phyloP scores from a whole-genome alignment of 345 rosid genomes.

The Syzygium grande region DNA sequence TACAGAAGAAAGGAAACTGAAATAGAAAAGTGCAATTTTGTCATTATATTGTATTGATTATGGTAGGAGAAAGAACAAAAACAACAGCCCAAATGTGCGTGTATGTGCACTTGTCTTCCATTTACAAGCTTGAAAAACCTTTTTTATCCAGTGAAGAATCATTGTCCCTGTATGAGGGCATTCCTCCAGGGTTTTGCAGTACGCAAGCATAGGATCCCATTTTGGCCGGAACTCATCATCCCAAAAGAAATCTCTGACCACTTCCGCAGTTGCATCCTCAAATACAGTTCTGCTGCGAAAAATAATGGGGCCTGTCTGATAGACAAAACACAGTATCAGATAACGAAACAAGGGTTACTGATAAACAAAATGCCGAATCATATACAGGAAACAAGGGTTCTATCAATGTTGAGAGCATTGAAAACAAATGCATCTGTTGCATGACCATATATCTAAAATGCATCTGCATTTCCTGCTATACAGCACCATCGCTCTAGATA shows the following conservation, averaged over 20 bases:
- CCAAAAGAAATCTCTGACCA: conserved; percentile 99
- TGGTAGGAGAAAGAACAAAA: background rate
- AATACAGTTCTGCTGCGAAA: conserved; percentile 82
- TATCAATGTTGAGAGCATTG: background rate
- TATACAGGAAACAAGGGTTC: background rate
- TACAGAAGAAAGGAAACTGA: conserved; percentile 97
- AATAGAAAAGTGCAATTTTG: conserved; percentile 2
- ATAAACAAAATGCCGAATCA: background rate
- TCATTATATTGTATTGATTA: background rate
- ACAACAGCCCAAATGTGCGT: background rate
- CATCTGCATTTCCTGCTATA: background rate
- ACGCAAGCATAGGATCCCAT: conserved; percentile 93
- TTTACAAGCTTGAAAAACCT: conserved; percentile 30
- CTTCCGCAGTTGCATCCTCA: conserved; percentile 83
- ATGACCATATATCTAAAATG: background rate
- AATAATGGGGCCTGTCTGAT: conserved; percentile 61
- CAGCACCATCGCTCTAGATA: background rate
- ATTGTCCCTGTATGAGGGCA: conserved; percentile 60
- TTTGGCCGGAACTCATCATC: conserved; percentile 92
- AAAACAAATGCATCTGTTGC: background rate
- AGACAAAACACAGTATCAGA: conserved; percentile 20
- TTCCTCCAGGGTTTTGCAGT: conserved; percentile 67
- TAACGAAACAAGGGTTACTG: background rate
- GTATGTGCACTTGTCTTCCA: background rate
- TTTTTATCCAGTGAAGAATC: conserved; percentile 80